These are phyloP conservation scores for Trematosphaeria pertusa DNA, from an alignment of 2,329 filamentous ascomycete genomes.

Conservation along the genomic window DNA sequence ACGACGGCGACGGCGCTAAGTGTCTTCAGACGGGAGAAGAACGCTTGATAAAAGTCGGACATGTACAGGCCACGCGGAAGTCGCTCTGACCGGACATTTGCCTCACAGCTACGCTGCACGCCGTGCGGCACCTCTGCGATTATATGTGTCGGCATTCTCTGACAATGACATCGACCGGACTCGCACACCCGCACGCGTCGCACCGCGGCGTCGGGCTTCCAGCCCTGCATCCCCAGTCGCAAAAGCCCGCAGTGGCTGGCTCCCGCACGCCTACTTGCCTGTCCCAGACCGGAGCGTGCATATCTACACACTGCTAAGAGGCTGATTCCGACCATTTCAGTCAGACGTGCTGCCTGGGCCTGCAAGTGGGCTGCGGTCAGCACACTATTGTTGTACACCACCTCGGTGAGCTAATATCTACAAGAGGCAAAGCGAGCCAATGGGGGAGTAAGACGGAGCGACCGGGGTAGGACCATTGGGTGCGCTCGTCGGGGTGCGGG, in stretches of 20 bases:
- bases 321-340: conserved; percentile 24
- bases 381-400: conserved; percentile 26
- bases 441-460: conserved; percentile 23
- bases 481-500: conserved; percentile 23
- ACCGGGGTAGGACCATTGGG: conserved; percentile 25
- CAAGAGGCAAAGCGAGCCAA: conserved; percentile 22
- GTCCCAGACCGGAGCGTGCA: conserved; percentile 2
- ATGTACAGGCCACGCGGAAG: conserved; percentile 1
- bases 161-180: conserved; percentile 17
- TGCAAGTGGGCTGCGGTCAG: conserved; percentile 30
- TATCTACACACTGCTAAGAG: background rate
- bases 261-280: conserved; percentile 3
- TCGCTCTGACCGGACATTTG: conserved; percentile 19
- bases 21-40: background rate
- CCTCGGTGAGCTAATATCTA: conserved; percentile 25
- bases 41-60: conserved; percentile 5
- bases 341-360: conserved; percentile 21
- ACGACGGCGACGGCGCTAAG: conserved; percentile 1
- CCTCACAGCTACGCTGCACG: conserved; percentile 14
- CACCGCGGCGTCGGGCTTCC: conserved; percentile 29
- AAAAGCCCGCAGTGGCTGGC: conserved; percentile 10
- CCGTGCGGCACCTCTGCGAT: conserved; percentile 15
- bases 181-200: conserved; percentile 1
- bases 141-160: conserved; percentile 20
- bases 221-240: conserved; percentile 22